Percentiles rank a stretch among this genome's conserved stretches.
phyloP scores from a whole-genome alignment of 805 yeast genomes.

The Candida lessepsii region DNA sequence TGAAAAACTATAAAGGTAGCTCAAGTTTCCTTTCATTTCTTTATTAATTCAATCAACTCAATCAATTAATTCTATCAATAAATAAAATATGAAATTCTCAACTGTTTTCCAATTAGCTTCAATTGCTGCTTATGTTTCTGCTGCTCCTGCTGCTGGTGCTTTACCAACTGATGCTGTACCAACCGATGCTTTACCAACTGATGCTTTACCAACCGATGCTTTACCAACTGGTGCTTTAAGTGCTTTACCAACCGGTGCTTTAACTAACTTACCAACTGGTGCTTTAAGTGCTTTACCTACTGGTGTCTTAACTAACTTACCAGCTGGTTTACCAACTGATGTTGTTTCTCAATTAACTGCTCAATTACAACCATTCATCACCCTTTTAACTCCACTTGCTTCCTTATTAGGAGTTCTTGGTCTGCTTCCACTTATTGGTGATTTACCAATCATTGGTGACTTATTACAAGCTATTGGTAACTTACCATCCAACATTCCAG shows the following conservation, averaged over 20 bases:
- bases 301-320: conserved; percentile 1
- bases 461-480: conserved; percentile 12
- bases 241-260: conserved; percentile 6
- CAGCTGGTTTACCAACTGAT: conserved; percentile 4
- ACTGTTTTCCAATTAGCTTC: conserved; percentile 12
- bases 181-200: background rate
- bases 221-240: conserved; percentile 11
- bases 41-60: background rate
- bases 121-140: conserved; percentile 12
- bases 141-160: conserved; percentile 14
- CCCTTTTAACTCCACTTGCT: conserved; percentile 1
- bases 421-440: conserved; percentile 6
- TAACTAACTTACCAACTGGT: conserved; percentile 8
- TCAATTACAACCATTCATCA: background rate
- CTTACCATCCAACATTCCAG: conserved; percentile 13
- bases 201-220: conserved; percentile 7
- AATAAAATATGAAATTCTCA: conserved; percentile 13
- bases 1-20: background rate
- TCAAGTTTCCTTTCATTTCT: background rate
- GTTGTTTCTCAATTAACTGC: background rate
- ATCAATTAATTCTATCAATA: background rate
- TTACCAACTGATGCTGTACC: conserved; percentile 5
- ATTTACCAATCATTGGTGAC: conserved; percentile 10
- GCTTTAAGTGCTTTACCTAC: conserved; percentile 8
- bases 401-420: conserved; percentile 11